A percentile compares a stretch with the other conserved stretches of the same genome.
Conservation (phyloP, 345 rosid genomes). For the Salix dunnii region DNA sequence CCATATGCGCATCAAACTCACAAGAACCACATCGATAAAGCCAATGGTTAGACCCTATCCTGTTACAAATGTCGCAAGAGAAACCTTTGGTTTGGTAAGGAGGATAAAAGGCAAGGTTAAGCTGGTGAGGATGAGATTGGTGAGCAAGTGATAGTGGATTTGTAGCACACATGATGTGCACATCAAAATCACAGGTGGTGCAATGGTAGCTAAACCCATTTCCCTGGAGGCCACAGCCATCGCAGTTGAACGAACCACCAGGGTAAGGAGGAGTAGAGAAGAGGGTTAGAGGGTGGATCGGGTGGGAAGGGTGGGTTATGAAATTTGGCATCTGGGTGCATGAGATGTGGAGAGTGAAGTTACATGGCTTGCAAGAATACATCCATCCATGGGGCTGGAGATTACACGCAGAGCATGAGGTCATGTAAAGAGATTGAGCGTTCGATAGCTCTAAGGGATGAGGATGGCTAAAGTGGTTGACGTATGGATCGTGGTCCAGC, state of each 20-base stretch:
- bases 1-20: constrained; percentile 57
- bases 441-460: constrained; percentile 45
- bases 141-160: constrained; percentile 36
- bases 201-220: constrained; percentile 60
- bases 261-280: constrained; percentile 43
- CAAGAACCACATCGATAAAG: constrained; percentile 50
- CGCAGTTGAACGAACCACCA: constrained; percentile 46
- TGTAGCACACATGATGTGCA: constrained; percentile 50
- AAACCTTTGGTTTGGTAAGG: constrained; percentile 49
- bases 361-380: constrained; percentile 53
- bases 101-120: constrained; percentile 44
- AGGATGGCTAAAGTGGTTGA: constrained; percentile 56
- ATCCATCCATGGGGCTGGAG: constrained; percentile 28
- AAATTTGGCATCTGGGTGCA: constrained; percentile 52
- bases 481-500: constrained; percentile 33
- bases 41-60: constrained; percentile 52
- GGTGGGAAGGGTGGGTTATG: constrained; percentile 58
- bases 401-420: constrained; percentile 45
- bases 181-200: constrained; percentile 40
- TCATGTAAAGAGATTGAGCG: constrained; percentile 15
- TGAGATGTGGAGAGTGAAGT: constrained; percentile 48
- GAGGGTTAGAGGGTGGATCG: constrained; percentile 45
- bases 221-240: constrained; percentile 48
- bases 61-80: constrained; percentile 49
- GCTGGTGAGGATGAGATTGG: constrained; percentile 43